A percentile compares a stretch with the other conserved stretches of the same genome.
phyloP scores from a whole-genome alignment of 2,329 filamentous ascomycete species.

The Colletotrichum godetiae region DNA sequence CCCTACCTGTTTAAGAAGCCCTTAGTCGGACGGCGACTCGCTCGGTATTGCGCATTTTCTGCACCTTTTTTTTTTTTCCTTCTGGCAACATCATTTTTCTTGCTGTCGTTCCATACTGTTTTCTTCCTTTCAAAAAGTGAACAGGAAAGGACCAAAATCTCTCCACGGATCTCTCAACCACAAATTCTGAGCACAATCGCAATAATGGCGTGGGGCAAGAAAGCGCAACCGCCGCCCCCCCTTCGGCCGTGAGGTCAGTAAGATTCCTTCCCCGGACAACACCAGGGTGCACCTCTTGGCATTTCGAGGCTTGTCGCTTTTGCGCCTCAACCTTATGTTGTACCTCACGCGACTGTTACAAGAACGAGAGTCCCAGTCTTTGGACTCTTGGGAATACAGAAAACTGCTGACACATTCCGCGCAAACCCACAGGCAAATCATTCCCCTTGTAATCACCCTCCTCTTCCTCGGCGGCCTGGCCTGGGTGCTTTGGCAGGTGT shows the following conservation, averaged over 20 bases:
- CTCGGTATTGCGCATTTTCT: background rate
- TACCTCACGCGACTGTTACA: background rate
- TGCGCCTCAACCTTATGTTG: background rate
- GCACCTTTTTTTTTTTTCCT: background rate
- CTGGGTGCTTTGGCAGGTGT: constrained; percentile 80
- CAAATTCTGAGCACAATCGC: background rate
- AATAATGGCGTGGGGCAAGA: constrained; percentile 34
- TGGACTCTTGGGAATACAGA: background rate
- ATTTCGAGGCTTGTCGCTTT: background rate
- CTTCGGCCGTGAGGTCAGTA: constrained; percentile 29
- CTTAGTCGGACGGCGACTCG: background rate
- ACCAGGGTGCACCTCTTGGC: background rate
- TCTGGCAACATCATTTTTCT: background rate
- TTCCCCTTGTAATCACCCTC: constrained; percentile 76
- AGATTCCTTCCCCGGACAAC: background rate
- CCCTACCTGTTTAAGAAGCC: background rate
- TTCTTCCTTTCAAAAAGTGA: background rate
- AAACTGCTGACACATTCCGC: background rate
- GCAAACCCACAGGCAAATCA: constrained; percentile 61
- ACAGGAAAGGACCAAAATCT: background rate
- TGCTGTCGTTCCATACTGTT: background rate
- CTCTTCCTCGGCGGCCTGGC: constrained; percentile 65
- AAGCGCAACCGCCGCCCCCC: constrained; percentile 17
- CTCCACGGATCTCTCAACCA: background rate
- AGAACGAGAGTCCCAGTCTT: background rate